phyloP scores from a whole-genome alignment of 345 rosid genomes.

The Triadica sebifera region DNA sequence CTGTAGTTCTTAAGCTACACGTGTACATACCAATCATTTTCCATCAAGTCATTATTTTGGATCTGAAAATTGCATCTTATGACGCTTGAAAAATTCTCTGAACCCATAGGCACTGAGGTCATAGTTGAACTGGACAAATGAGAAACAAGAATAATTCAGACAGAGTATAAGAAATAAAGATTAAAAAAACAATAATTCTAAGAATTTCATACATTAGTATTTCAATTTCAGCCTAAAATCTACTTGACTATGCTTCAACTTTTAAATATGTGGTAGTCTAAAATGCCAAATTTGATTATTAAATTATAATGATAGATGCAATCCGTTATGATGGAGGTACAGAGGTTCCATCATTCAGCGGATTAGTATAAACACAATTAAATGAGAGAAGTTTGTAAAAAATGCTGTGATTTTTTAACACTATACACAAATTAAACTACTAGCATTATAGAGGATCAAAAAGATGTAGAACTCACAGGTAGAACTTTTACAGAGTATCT shows the following conservation, averaged over 20 bases:
- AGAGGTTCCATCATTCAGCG: background rate
- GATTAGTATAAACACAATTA: no score
- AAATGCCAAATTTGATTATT: background rate
- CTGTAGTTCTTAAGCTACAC: background rate
- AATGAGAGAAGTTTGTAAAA: background rate
- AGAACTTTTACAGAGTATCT: slow-evolving; percentile 83
- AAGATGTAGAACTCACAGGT: slow-evolving; percentile 54
- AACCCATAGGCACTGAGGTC: slow-evolving; percentile 84
- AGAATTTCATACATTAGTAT: no score
- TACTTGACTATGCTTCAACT: no score
- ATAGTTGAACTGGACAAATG: slow-evolving; percentile 62
- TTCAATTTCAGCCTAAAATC: no score
- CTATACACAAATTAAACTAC: background rate
- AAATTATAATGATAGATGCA: background rate
- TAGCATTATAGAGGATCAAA: background rate
- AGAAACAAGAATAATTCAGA: background rate
- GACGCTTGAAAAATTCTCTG: slow-evolving; percentile 89
- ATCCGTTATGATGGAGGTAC: background rate
- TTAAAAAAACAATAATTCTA: background rate
- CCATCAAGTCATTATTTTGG: slow-evolving; percentile 22
- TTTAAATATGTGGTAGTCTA: background rate
- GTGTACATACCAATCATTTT: background rate
- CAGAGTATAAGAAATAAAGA: background rate
- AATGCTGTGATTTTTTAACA: background rate
- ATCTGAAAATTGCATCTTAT: slow-evolving; percentile 46